Evolutionary conservation across 768 basidiomycete species (phyloP), one percentile per base, ranked within the genome.

Genomic region (Mycena epipterygia): DNA sequence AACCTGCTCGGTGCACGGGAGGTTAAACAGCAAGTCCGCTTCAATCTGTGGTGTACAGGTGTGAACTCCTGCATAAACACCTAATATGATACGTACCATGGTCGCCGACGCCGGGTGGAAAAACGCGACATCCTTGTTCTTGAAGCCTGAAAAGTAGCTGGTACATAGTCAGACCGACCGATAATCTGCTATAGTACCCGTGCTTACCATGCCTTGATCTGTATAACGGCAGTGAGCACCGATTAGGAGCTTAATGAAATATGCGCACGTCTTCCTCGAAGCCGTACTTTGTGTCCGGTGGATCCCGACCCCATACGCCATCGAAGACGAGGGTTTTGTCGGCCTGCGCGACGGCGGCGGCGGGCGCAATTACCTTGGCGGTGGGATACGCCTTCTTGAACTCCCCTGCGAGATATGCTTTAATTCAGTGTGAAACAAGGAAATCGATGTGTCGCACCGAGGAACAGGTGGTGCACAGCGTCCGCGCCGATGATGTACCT

Each of bases 21-120:
- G 83, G 81, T 96, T 96, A 83, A 95, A 89, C 1, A 97, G 77
- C 52, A 98, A 81, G 79, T 98, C 96, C 0, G 94, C 96, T 79
- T 93, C 30, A n/a, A 73, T 67, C 72, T 73, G 56, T 3, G 21
- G 5, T 5, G n/a, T 44, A 27, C 0, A n/a, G 17, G 14, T 14
- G 8, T 67, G 23, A 57, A 56, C 7, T 6, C 8, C 7, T 7
- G 13, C n/a, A 33, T 0, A 39, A 2, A 27, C 17, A n/a, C 35
- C 23, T 17, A n/a, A 27, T 27, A 30, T 55, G 4, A 27, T 35
- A 52, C 27, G 84, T 53, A 97, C 87, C 67, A 97, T 81, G 0
- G 91, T 88, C 77, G 89, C 92, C 12, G 91, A 92, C 0, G 88
- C 84, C 21, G 84, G 80, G 75, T 97, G 95, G 68, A 92, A 88